Evolutionary conservation across 495 filamentous ascomycete genomes (phyloP).

Genomic region (Penicillium malachiteum): DNA sequence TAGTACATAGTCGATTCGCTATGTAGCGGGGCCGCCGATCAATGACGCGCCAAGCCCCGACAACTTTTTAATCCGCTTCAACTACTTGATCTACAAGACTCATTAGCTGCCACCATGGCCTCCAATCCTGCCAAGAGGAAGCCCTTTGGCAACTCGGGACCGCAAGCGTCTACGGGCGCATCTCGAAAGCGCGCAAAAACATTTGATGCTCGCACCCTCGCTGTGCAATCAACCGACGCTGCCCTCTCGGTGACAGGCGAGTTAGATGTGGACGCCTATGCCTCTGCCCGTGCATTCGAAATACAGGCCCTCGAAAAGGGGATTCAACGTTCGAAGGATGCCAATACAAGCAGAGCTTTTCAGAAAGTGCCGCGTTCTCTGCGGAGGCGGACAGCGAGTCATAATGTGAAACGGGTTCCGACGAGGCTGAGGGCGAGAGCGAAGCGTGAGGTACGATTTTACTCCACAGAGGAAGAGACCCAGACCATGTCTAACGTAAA

Average conservation of each 20-base stretch:
- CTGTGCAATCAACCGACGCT: conserved; percentile 67
- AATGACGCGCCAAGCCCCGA: conserved; percentile 32
- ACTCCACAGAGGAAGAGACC: background rate
- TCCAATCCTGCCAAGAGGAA: conserved; percentile 39
- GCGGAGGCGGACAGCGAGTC: conserved; percentile 84
- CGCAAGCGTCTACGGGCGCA: conserved; percentile 23
- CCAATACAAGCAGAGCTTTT: conserved; percentile 72
- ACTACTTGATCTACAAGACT: conserved; percentile 12
- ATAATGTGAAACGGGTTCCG: conserved; percentile 92
- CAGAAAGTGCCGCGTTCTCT: conserved; percentile 83
- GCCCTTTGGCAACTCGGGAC: conserved; percentile 14
- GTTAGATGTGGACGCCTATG: conserved; percentile 77
- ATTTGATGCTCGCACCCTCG: conserved; percentile 66
- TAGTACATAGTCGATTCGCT: no score
- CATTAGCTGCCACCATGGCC: conserved; percentile 32
- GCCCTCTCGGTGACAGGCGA: conserved; percentile 72
- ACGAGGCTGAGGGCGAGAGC: conserved; percentile 69
- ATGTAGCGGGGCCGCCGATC: conserved; percentile 8
- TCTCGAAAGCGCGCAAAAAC: conserved; percentile 65
- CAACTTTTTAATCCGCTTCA: conserved; percentile 13
- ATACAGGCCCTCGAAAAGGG: conserved; percentile 79
- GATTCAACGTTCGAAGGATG: conserved; percentile 69
- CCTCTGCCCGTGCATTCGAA: conserved; percentile 80
- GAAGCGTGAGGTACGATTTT: conserved; percentile 59
- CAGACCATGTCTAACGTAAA: background rate